These are phyloP conservation scores for Glycine latifolia DNA, from an alignment of 306 rosid genomes.

Conservation along the genomic window DNA sequence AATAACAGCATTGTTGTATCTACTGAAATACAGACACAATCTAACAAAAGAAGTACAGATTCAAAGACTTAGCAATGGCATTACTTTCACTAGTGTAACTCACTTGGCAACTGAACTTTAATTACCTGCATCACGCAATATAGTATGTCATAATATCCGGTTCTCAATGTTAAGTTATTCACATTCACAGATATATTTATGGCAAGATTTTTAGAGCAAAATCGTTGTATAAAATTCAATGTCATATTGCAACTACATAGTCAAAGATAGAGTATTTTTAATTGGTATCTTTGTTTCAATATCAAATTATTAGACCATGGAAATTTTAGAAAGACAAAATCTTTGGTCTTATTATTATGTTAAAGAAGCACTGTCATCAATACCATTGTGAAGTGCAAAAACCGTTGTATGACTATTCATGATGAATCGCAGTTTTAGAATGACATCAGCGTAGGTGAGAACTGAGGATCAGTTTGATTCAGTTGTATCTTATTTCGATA, in stretches of 20 bases:
- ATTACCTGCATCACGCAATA: too few species aligned
- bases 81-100: too few species aligned
- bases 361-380: background rate
- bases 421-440: background rate
- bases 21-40: too few species aligned
- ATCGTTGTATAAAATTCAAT: background rate
- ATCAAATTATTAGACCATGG: background rate
- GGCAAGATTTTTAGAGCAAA: background rate
- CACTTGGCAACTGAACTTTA: too few species aligned
- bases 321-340: background rate
- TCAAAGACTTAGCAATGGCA: too few species aligned
- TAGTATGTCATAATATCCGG: too few species aligned
- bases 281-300: background rate
- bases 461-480: background rate
- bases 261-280: background rate
- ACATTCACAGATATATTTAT: too few species aligned
- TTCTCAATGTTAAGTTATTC: too few species aligned
- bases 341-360: background rate
- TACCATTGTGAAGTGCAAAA: background rate
- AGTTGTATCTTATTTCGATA: background rate
- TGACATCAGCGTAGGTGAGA: background rate
- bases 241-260: background rate
- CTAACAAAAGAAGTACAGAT: too few species aligned
- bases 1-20: too few species aligned
- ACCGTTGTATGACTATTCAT: background rate